A percentile compares a stretch with the other conserved stretches of the same genome.
Conservation (phyloP, 179 eudicot species). For the Spinacia oleracea region DNA sequence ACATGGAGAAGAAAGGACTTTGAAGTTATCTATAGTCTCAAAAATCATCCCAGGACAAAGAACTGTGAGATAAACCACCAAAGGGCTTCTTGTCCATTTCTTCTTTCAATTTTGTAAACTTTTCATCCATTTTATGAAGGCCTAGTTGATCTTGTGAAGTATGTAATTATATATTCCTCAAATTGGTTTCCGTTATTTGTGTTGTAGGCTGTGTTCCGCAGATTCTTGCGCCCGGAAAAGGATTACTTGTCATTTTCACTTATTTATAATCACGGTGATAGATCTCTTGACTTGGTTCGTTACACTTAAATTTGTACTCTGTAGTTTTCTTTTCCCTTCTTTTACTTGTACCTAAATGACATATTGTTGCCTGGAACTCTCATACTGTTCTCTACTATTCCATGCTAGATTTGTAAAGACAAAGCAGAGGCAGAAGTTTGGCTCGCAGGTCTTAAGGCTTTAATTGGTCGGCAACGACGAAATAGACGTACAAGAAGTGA, state of each 20-base stretch:
- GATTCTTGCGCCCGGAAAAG: conserved; percentile 86
- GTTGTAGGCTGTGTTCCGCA: conserved; percentile 76
- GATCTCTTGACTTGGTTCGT: conserved; percentile 93
- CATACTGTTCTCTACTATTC: conserved; percentile 4
- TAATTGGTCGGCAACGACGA: conserved; percentile 44
- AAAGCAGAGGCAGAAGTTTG: conserved; percentile 78
- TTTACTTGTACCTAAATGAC: not conserved
- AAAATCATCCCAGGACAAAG: conserved; percentile 81
- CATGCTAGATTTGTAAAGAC: conserved; percentile 84
- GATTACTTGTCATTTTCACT: conserved; percentile 93
- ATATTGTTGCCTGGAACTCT: not conserved
- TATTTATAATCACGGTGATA: conserved; percentile 77
- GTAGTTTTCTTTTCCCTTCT: not conserved
- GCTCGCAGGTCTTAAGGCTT: conserved; percentile 70
- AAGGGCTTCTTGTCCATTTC: not conserved
- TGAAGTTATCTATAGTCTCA: conserved; percentile 64
- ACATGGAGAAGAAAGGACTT: conserved; percentile 69
- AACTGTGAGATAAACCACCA: conserved; percentile 70
- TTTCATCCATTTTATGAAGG: not conserved
- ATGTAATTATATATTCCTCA: not conserved
- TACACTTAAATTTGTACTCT: not conserved
- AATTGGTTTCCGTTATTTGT: not conserved
- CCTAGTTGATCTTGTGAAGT: not conserved
- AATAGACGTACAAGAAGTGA: conserved; percentile 63
- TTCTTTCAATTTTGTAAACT: not conserved